A percentile compares a stretch with the other conserved stretches of the same genome.
phyloP scores from a whole-genome alignment of 1,284 basidiomycete genomes.

The Sphagnurus paluster region DNA sequence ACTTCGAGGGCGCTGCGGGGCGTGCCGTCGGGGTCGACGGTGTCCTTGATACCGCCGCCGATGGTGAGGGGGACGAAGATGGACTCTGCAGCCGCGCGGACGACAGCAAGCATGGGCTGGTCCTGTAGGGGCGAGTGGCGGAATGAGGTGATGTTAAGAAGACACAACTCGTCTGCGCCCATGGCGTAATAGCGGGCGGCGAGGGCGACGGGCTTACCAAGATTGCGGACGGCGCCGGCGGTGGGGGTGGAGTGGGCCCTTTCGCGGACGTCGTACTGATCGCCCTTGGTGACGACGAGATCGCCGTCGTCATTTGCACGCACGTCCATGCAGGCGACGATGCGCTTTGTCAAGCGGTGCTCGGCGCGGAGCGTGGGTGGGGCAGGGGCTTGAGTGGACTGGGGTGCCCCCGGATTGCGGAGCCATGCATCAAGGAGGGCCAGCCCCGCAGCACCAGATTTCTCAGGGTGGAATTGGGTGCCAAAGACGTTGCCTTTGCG shows the following conservation, averaged over 20 bases:
- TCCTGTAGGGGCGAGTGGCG: conserved; percentile 93
- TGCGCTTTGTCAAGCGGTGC: conserved; percentile 86
- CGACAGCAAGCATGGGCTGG: conserved; percentile 98
- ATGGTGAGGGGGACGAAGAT: conserved; percentile 99
- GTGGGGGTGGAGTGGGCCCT: conserved; percentile 45
- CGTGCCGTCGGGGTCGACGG: conserved; percentile 94
- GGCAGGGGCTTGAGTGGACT: conserved; percentile 25
- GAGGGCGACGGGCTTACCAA: conserved; percentile 96
- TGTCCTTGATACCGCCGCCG: conserved; percentile 98
- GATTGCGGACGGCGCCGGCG: conserved; percentile 89
- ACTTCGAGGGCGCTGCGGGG: conserved; percentile 87
- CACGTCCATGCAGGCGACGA: conserved; percentile 98
- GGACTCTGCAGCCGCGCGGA: conserved; percentile 85
- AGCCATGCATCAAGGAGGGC: conserved; percentile 86
- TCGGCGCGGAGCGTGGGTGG: conserved; percentile 38
- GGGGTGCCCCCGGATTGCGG: conserved; percentile 52
- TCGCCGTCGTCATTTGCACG: conserved; percentile 96
- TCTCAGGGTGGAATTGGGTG: conserved; percentile 98
- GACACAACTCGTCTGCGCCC: conserved; percentile 96
- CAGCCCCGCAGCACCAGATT: conserved; percentile 92
- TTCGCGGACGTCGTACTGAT: conserved; percentile 98
- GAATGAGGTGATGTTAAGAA: conserved; percentile 99
- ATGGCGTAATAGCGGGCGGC: conserved; percentile 84
- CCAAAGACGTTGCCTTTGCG: conserved; percentile 89
- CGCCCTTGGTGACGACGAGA: conserved; percentile 98